Evolutionary conservation across 305 asterid genomes (phyloP).

Genomic region (Andrographis paniculata): DNA sequence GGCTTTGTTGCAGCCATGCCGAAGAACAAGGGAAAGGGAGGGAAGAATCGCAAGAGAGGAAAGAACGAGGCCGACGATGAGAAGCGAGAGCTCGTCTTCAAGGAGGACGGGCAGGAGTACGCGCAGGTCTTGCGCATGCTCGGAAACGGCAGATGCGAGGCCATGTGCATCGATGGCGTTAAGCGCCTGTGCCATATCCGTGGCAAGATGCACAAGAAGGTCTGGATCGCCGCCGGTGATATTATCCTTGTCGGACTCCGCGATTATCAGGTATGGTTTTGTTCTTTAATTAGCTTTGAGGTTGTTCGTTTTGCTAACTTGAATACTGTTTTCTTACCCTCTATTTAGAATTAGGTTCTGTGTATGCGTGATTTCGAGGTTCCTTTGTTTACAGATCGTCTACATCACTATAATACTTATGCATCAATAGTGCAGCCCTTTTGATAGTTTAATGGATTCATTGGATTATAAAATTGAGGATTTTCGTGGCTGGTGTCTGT

Average conservation of each 20-base stretch:
- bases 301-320: no score
- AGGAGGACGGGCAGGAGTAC: conserved; percentile 88
- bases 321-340: no score
- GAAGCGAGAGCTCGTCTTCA: conserved; percentile 82
- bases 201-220: conserved; percentile 97
- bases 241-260: conserved; percentile 94
- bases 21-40: conserved; percentile 99
- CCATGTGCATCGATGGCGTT: conserved; percentile 69
- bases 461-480: no score
- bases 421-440: no score
- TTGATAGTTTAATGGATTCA: no score
- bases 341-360: no score
- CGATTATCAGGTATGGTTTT: conserved; percentile 80
- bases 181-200: conserved; percentile 89
- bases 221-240: conserved; percentile 95
- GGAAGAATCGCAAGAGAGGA: conserved; percentile 89
- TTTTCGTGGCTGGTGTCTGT: no score
- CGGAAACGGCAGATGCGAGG: conserved; percentile 88
- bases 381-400: no score
- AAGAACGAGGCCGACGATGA: conserved; percentile 94
- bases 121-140: conserved; percentile 89
- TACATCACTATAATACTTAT: no score
- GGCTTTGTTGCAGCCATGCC: no score
- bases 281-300: no score
- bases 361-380: no score